Conservation (phyloP, 2,329 filamentous ascomycete species). For the Pyricularia grisea region DNA sequence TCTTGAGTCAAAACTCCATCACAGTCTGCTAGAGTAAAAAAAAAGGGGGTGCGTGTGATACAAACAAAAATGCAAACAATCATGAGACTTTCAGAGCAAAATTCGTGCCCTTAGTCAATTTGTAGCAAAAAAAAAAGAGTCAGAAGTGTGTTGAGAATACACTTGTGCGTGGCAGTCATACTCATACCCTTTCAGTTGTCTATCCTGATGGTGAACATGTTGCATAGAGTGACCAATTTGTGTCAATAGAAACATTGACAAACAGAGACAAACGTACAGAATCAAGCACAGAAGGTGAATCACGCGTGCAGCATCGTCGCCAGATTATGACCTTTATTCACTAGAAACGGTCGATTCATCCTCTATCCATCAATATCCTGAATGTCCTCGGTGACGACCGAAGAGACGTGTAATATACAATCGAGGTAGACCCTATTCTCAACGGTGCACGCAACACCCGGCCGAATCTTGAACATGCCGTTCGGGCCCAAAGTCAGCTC, state of each 20-base stretch:
- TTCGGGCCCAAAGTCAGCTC: constrained; percentile 31
- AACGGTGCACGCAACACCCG: constrained; percentile 25
- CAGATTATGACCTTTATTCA: neutral
- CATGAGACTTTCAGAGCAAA: neutral
- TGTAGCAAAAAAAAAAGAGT: neutral
- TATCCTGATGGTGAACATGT: neutral
- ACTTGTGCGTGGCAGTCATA: neutral
- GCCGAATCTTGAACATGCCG: constrained; percentile 32
- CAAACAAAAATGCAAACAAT: neutral
- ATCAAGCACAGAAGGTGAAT: neutral
- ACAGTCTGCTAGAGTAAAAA: neutral
- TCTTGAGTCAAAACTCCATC: neutral
- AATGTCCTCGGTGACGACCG: neutral
- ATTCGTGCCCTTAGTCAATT: neutral
- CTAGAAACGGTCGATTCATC: too few relatives aligned
- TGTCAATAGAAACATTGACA: neutral
- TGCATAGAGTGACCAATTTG: neutral
- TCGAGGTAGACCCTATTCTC: constrained; percentile 35
- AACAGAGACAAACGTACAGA: neutral
- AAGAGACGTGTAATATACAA: constrained; percentile 26
- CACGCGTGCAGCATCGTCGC: neutral
- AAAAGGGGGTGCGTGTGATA: neutral
- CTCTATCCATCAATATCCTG: neutral
- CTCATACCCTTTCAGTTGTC: neutral
- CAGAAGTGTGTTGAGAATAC: neutral